A percentile compares a stretch with the other conserved stretches of the same genome.
phyloP scores from a whole-genome alignment of 1,139 yeast genomes.

The Debaryomyces udenii region DNA sequence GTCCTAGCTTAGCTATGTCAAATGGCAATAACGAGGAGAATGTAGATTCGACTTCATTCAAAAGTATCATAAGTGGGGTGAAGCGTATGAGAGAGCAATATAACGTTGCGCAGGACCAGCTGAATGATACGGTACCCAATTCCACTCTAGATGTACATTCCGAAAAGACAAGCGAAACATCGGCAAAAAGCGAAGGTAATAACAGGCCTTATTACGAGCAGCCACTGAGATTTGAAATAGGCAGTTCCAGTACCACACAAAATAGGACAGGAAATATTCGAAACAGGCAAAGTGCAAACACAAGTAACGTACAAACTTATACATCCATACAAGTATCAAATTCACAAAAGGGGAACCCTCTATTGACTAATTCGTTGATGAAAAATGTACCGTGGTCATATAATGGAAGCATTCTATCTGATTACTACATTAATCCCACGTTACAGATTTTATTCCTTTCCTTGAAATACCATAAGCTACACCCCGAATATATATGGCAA shows the following conservation, averaged over 20 bases:
- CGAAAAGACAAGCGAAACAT: neutral
- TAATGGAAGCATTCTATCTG: constrained; percentile 46
- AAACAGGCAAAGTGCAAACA: constrained; percentile 1
- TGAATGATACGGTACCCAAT: neutral
- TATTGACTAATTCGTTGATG: constrained; percentile 41
- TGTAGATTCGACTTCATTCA: constrained; percentile 52
- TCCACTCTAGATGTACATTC: neutral
- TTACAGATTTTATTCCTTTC: constrained; percentile 75
- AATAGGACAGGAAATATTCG: neutral
- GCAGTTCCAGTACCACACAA: neutral
- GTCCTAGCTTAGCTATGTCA: neutral
- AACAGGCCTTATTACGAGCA: neutral
- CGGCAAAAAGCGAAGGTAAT: neutral
- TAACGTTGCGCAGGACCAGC: constrained; percentile 15
- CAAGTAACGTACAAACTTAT: constrained; percentile 15
- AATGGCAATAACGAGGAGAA: constrained; percentile 1
- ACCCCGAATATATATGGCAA: constrained; percentile 82
- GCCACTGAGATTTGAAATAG: neutral
- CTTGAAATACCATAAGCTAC: constrained; percentile 79
- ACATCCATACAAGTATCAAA: constrained; percentile 28
- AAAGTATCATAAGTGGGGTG: constrained; percentile 66
- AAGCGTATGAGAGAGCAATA: constrained; percentile 48
- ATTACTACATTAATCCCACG: constrained; percentile 67
- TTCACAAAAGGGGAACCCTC: constrained; percentile 49
- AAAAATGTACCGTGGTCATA: constrained; percentile 41